A percentile compares a stretch with the other conserved stretches of the same genome.
phyloP scores from a whole-genome alignment of 805 yeast species.

The Groenewaldozyma tartarivorans region DNA sequence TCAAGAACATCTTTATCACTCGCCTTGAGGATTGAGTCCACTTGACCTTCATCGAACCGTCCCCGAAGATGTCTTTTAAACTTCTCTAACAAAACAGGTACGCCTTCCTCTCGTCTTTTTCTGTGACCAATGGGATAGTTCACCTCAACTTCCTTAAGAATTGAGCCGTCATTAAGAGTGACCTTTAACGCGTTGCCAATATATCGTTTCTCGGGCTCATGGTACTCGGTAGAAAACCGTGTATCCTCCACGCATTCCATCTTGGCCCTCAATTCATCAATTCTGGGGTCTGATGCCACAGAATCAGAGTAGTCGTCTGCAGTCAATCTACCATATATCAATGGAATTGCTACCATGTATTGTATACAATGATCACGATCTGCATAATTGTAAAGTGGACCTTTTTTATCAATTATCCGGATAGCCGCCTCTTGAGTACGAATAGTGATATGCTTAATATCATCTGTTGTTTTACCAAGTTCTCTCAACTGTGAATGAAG shows the following conservation, averaged over 20 bases:
- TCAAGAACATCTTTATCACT: slow-evolving; percentile 29
- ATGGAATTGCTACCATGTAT: slow-evolving; percentile 51
- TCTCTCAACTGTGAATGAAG: slow-evolving; percentile 30
- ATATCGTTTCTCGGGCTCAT: slow-evolving; percentile 46
- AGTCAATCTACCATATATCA: slow-evolving; percentile 45
- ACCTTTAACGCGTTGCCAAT: slow-evolving; percentile 47
- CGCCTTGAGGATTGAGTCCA: slow-evolving; percentile 30
- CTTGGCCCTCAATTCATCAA: slow-evolving; percentile 43
- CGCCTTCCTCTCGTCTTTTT: slow-evolving; percentile 49
- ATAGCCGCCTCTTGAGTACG: slow-evolving; percentile 54
- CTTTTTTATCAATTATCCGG: slow-evolving; percentile 49
- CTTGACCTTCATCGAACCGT: slow-evolving; percentile 34
- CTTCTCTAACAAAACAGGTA: slow-evolving; percentile 42
- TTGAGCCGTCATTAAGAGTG: slow-evolving; percentile 45
- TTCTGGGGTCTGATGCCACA: slow-evolving; percentile 41
- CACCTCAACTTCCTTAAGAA: slow-evolving; percentile 42
- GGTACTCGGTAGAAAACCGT: slow-evolving; percentile 42
- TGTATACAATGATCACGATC: slow-evolving; percentile 60
- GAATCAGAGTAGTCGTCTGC: slow-evolving; percentile 49
- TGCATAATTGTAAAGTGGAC: slow-evolving; percentile 53
- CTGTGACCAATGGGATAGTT: slow-evolving; percentile 53
- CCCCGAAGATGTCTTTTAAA: slow-evolving; percentile 43
- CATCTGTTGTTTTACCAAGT: slow-evolving; percentile 37
- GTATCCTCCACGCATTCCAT: slow-evolving; percentile 45
- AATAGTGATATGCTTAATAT: slow-evolving; percentile 40